Percentiles rank a stretch among this genome's conserved stretches.
phyloP scores from a whole-genome alignment of 345 rosid genomes.

The Alliaria petiolata region DNA sequence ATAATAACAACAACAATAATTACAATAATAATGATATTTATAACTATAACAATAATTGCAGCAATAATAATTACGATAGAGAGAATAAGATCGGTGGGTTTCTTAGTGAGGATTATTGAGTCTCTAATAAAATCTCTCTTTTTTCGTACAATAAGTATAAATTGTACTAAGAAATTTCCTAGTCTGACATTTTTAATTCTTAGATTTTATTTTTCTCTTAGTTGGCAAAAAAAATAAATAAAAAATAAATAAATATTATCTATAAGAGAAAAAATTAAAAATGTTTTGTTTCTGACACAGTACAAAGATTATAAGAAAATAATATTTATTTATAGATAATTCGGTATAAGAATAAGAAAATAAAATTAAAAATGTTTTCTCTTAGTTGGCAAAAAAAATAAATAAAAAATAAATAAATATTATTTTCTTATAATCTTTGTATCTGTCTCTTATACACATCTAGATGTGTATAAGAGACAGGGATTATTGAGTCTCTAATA shows the following conservation, averaged over 20 bases:
- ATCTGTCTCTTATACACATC: no score
- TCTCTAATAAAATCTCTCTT: background rate
- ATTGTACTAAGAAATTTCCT: constrained; percentile 26
- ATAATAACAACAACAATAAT: constrained; percentile 2
- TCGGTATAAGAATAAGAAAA: no score
- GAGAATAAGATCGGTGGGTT: constrained; percentile 37
- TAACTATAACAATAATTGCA: constrained; percentile 29
- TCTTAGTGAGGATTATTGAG: constrained; percentile 35
- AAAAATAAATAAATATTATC: background rate
- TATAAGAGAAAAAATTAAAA: no score
- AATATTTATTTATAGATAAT: no score
- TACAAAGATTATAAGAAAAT: no score
- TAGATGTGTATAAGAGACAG: no score
- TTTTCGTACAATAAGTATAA: constrained; percentile 29
- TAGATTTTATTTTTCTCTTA: constrained; percentile 6
- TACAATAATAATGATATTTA: constrained; percentile 19
- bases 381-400: background rate
- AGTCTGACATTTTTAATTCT: constrained; percentile 23
- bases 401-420: background rate
- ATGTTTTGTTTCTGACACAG: no score
- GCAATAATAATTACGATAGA: constrained; percentile 36
- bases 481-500: constrained; percentile 24
- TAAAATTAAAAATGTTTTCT: no score
- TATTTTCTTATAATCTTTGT: no score
- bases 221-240: background rate